Percentiles rank a stretch among this genome's conserved stretches.
Evolutionary conservation across 176 grass and related monocot genomes (phyloP).

Genomic region (Carex cristatella): DNA sequence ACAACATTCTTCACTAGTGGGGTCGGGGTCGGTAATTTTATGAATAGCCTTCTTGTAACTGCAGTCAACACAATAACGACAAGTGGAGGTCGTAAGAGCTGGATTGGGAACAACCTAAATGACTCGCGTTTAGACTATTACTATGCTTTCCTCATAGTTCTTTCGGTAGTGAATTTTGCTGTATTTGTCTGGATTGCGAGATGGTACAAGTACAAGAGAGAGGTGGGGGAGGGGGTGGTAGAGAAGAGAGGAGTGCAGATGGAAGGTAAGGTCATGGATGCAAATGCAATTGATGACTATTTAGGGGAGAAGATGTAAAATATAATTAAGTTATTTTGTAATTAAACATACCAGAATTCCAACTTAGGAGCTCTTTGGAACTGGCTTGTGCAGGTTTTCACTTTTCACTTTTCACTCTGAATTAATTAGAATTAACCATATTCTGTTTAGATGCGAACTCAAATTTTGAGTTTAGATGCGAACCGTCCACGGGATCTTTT

Average conservation of each 20-base stretch:
- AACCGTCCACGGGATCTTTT: no score
- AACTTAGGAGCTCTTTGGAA: neutral
- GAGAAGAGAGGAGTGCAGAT: constrained; percentile 6
- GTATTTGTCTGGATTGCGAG: constrained; percentile 41
- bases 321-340: neutral
- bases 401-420: no score
- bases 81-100: constrained; percentile 27
- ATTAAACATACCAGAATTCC: neutral
- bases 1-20: constrained; percentile 72
- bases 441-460: neutral
- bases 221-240: constrained; percentile 22
- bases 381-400: neutral
- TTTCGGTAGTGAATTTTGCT: constrained; percentile 43
- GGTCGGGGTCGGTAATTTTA: constrained; percentile 56
- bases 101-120: constrained; percentile 71
- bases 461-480: no score
- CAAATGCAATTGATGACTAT: constrained; percentile 6
- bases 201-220: constrained; percentile 53
- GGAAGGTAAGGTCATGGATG: constrained; percentile 27
- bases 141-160: constrained; percentile 47
- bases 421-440: neutral
- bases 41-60: constrained; percentile 68
- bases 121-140: constrained; percentile 66
- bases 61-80: constrained; percentile 38
- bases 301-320: neutral